phyloP scores from a whole-genome alignment of 257 asterid species.

The Petrea volubilis region DNA sequence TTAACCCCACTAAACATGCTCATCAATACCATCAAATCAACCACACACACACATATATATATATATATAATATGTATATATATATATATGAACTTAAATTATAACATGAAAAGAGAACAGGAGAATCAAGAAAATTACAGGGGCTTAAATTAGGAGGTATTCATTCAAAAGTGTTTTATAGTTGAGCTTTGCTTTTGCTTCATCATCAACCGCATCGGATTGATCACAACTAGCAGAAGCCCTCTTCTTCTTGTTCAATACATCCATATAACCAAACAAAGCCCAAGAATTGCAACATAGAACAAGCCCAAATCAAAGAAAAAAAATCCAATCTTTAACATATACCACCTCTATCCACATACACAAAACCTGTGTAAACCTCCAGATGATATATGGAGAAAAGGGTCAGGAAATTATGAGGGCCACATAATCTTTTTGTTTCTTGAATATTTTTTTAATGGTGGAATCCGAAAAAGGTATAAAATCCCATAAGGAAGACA shows the following conservation, averaged over 20 bases:
- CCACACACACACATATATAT: too few relatives aligned
- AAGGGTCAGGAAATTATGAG: not conserved
- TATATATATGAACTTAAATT: too few relatives aligned
- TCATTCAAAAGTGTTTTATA: slow-evolving; percentile 50
- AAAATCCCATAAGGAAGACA: slow-evolving; percentile 20
- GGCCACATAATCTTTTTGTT: not conserved
- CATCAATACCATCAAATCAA: too few relatives aligned
- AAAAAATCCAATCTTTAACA: slow-evolving; percentile 11
- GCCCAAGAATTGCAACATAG: slow-evolving; percentile 2
- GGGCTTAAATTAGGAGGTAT: slow-evolving; percentile 44
- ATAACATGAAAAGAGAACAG: too few relatives aligned
- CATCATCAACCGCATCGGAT: slow-evolving; percentile 27
- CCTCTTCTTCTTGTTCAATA: slow-evolving; percentile 40
- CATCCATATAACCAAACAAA: not conserved
- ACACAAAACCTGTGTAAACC: not conserved
- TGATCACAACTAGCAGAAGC: slow-evolving; percentile 33
- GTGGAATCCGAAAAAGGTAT: not conserved
- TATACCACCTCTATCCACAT: not conserved
- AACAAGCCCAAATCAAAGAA: slow-evolving; percentile 21
- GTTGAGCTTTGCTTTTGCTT: slow-evolving; percentile 30
- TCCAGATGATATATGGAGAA: not conserved
- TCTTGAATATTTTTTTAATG: not conserved
- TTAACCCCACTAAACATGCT: too few relatives aligned
- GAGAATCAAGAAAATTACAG: not conserved
- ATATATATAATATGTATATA: too few relatives aligned